A percentile compares a stretch with the other conserved stretches of the same genome.
phyloP scores from a whole-genome alignment of 2,329 filamentous ascomycete species.

The Fusarium sp. region DNA sequence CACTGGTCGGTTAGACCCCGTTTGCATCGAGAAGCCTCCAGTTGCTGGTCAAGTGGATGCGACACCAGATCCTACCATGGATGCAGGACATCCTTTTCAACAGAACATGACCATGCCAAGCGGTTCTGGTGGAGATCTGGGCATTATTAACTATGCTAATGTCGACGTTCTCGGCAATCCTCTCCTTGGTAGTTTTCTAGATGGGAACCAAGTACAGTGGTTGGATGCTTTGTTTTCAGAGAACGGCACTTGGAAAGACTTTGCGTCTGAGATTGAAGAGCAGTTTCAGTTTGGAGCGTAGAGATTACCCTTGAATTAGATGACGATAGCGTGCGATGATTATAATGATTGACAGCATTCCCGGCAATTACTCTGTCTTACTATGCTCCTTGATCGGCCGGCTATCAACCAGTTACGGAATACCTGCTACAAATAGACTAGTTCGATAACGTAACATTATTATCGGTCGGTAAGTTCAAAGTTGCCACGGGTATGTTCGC shows the following conservation, averaged over 20 bases:
- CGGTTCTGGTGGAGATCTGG: neutral
- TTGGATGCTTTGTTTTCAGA: constrained; percentile 41
- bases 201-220: constrained; percentile 44
- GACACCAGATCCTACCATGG: neutral
- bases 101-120: constrained; percentile 12
- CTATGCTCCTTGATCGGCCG: neutral
- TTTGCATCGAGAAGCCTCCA: neutral
- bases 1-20: constrained; percentile 16
- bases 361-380: neutral
- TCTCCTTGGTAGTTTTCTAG: constrained; percentile 44
- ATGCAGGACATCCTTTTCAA: neutral
- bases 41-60: neutral
- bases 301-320: neutral
- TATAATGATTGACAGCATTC: neutral
- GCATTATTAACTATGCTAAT: constrained; percentile 24
- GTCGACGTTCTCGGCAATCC: constrained; percentile 43
- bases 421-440: neutral
- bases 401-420: neutral
- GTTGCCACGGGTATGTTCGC: neutral
- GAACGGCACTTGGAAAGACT: constrained; percentile 41
- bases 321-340: neutral
- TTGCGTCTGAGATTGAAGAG: constrained; percentile 46
- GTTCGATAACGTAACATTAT: neutral
- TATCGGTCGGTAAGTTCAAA: neutral
- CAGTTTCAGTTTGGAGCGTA: constrained; percentile 36